Percentiles rank a stretch among this genome's conserved stretches.
phyloP scores from a whole-genome alignment of 768 basidiomycete genomes.

The Leucocoprinus sp. region DNA sequence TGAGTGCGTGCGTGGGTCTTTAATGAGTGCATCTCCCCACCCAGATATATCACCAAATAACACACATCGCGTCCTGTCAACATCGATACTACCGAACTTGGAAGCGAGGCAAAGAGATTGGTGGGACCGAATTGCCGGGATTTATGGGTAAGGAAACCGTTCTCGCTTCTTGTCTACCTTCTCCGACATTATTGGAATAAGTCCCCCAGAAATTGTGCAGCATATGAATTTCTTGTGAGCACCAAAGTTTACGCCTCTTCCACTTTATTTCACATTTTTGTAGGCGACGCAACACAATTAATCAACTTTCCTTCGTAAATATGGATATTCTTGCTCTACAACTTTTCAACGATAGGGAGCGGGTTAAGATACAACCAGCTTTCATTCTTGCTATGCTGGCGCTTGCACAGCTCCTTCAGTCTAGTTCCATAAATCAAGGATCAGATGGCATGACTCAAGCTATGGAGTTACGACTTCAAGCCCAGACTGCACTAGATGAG shows the following conservation, averaged over 20 bases:
- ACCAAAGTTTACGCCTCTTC: neutral
- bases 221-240: conserved; percentile 24
- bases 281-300: conserved; percentile 57
- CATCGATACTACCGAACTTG: conserved; percentile 25
- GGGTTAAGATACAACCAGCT: conserved; percentile 57
- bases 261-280: neutral
- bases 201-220: conserved; percentile 16
- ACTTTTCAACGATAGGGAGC: conserved; percentile 43
- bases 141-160: conserved; percentile 25
- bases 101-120: conserved; percentile 30
- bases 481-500: conserved; percentile 43
- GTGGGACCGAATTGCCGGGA: conserved; percentile 35
- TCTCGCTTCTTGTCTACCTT: conserved; percentile 1
- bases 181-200: conserved; percentile 4
- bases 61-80: no score
- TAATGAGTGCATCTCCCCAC: conserved; percentile 3
- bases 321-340: conserved; percentile 43
- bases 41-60: no score
- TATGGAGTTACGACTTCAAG: conserved; percentile 45
- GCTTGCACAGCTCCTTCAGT: conserved; percentile 63
- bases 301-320: conserved; percentile 66
- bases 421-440: conserved; percentile 57
- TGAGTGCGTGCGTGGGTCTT: conserved; percentile 1
- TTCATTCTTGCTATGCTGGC: conserved; percentile 64
- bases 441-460: conserved; percentile 49